Conservation (phyloP, 1,139 yeast species). For the Pichia sorboxylosa region DNA sequence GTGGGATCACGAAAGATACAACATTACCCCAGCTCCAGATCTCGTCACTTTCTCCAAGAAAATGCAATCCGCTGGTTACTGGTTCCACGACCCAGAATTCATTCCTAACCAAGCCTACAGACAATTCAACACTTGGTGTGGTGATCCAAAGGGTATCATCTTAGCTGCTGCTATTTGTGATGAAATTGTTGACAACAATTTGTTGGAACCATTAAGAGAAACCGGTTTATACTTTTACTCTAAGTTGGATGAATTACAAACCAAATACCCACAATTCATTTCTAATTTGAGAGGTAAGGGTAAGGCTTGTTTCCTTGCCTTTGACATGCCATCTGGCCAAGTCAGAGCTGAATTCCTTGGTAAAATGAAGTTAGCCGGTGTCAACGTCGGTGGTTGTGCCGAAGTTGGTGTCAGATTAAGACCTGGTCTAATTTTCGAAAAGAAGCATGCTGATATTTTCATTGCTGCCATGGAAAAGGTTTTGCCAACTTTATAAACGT, state of each 20-base stretch:
- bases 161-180: constrained; percentile 60
- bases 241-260: constrained; percentile 39
- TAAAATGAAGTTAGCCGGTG: constrained; percentile 48
- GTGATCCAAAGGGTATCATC: constrained; percentile 72
- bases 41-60: constrained; percentile 77
- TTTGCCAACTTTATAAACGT: constrained; percentile 22
- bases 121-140: constrained; percentile 88
- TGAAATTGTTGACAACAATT: constrained; percentile 50
- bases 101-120: constrained; percentile 66
- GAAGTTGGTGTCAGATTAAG: constrained; percentile 63
- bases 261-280: constrained; percentile 40
- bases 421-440: constrained; percentile 64
- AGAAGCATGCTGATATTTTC: constrained; percentile 63
- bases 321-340: constrained; percentile 46
- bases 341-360: constrained; percentile 48
- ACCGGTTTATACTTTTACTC: constrained; percentile 55
- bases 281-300: constrained; percentile 60
- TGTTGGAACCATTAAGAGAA: constrained; percentile 40
- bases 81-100: constrained; percentile 57
- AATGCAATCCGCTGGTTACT: constrained; percentile 81
- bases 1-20: constrained; percentile 84
- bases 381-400: constrained; percentile 77
- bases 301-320: constrained; percentile 70
- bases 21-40: constrained; percentile 63
- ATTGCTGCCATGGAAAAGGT: constrained; percentile 39